A percentile compares a stretch with the other conserved stretches of the same genome.
Conservation (phyloP, 108 stramenopile genomes). For the Cafeteria roenbergensis region DNA sequence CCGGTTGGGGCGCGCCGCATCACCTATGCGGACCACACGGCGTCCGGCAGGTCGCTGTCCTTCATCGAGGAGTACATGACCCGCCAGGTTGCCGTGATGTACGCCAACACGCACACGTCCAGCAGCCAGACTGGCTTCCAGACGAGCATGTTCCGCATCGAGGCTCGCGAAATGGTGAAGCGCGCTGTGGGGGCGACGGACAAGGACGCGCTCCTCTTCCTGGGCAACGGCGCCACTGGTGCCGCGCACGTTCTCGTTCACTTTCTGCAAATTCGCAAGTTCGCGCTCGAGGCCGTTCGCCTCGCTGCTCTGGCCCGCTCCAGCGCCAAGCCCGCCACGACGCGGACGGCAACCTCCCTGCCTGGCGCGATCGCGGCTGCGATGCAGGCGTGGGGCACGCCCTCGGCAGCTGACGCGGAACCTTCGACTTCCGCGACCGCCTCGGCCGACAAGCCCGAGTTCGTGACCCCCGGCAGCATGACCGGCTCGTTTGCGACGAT, state of each 20-base stretch:
- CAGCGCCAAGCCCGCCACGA: neutral
- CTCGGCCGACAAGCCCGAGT: neutral
- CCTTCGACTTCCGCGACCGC: neutral
- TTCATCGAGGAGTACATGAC: constrained; percentile 8
- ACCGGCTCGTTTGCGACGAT: too few relatives aligned
- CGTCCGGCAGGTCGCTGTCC: constrained; percentile 5
- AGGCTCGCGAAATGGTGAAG: constrained; percentile 31
- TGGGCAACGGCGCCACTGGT: constrained; percentile 78
- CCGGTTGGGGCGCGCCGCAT: constrained; percentile 9
- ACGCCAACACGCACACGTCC: constrained; percentile 45
- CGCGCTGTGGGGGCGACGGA: constrained; percentile 41
- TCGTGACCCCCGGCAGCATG: too few relatives aligned
- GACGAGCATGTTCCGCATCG: constrained; percentile 31
- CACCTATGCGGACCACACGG: constrained; percentile 20
- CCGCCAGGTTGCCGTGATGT: constrained; percentile 22
- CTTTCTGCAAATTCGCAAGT: neutral
- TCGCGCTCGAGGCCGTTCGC: neutral
- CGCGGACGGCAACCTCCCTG: constrained; percentile 12
- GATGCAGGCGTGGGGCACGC: neutral
- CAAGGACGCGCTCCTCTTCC: constrained; percentile 74
- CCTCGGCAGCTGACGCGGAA: neutral
- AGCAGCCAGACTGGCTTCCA: constrained; percentile 25
- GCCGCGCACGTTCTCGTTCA: constrained; percentile 53
- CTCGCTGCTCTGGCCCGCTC: neutral
- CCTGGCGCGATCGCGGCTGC: neutral